Evolutionary conservation across 495 filamentous ascomycete species (phyloP).

Genomic region (Neurospora intermedia): DNA sequence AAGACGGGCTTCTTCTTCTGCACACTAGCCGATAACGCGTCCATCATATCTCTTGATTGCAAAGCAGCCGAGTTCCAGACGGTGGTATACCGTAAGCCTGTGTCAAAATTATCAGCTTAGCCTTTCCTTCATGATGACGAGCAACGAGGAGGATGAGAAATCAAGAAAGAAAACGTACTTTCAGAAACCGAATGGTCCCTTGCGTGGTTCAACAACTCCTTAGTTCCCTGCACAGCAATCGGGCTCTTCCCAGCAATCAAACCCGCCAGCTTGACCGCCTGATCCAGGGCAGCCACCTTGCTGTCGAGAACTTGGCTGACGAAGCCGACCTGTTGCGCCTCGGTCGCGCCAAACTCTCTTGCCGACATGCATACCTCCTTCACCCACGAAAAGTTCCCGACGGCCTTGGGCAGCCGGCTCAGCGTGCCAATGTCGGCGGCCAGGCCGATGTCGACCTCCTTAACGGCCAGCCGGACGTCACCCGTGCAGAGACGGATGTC

Average conservation of each 20-base stretch:
- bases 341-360: conserved; percentile 62
- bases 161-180: conserved; percentile 37
- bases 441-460: conserved; percentile 91
- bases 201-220: conserved; percentile 81
- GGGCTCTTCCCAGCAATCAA: conserved; percentile 76
- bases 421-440: conserved; percentile 91
- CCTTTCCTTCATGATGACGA: background rate
- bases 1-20: conserved; percentile 75
- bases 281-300: conserved; percentile 50
- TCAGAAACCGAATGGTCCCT: conserved; percentile 69
- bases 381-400: conserved; percentile 71
- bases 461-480: conserved; percentile 62
- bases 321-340: conserved; percentile 74
- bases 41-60: conserved; percentile 68
- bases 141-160: background rate
- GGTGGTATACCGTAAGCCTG: conserved; percentile 68
- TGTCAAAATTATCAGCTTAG: conserved; percentile 1
- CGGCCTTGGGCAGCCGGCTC: conserved; percentile 72
- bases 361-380: conserved; percentile 82
- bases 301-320: conserved; percentile 65
- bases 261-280: conserved; percentile 54
- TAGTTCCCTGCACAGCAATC: conserved; percentile 85
- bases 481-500: conserved; percentile 68
- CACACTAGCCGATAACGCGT: conserved; percentile 63
- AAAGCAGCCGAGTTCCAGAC: conserved; percentile 80